Evolutionary conservation across 2,329 filamentous ascomycete species (phyloP), one percentile per base, ranked within the genome.

Genomic region (Microcera coccophila): DNA sequence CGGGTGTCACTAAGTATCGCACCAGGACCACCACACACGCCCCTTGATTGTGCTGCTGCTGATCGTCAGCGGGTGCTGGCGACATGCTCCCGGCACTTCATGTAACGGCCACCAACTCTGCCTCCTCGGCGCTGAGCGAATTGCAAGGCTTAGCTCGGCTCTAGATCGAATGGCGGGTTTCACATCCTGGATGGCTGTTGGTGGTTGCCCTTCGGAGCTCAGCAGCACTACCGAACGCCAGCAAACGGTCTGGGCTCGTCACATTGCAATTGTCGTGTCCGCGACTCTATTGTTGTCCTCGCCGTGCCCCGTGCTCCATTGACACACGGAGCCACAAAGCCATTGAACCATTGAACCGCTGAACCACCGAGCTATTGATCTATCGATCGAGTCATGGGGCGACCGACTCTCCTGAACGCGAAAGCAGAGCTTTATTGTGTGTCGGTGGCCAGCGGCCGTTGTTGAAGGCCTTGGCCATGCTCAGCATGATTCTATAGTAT

Each of bases 61-160:
- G 38, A 49, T 42, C 41, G 42, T 14, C 19, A 26, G 15, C 16
- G 43, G 26, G 36, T 41, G 48, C 29, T 37, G 28, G 31, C 39
- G 32, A 40, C 7, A 44, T 38, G 39, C 34, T 33, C 40, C 43
- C 44, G 45, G 48, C 44, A 46, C 40, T 50, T 55, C 36, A 31
- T 39, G 24, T 28, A 55, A 55, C 50, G 41, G 41, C 41, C 45
- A 29, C 40, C 36, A 35, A 51, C 38, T 49, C 36, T 41, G 45
- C 41, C 22, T 39, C 39, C 42, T 40, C 42, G 41, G 36, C 22
- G 28, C 34, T 26, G 41, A 39, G 38, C 42, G 38, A 32, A 41
- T 35, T 44, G 22, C 12, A 26, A 26, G 22, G 22, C 22, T 7
- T 26, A 12, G 22, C 7, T 12, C 7, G 12, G 22, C 22, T n/a